phyloP scores from a whole-genome alignment of 2,329 filamentous ascomycete genomes.

The Aspergillus pseudotamarii region DNA sequence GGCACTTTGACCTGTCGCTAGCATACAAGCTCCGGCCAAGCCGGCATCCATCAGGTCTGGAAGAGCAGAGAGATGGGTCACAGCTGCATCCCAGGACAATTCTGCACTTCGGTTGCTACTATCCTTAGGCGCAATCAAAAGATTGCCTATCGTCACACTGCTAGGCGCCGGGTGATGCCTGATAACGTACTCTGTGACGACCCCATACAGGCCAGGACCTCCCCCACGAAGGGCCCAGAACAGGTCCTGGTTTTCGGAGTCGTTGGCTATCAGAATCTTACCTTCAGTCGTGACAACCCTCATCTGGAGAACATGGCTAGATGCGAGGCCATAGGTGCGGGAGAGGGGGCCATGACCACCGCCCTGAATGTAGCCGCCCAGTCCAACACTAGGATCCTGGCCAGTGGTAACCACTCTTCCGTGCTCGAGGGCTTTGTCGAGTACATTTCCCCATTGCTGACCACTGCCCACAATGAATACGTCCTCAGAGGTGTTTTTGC shows the following conservation, averaged over 20 bases:
- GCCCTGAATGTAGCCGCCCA: constrained; percentile 33
- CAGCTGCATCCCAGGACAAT: constrained; percentile 34
- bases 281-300: constrained; percentile 30
- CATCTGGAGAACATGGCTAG: constrained; percentile 30
- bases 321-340: constrained; percentile 26
- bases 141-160: constrained; percentile 19
- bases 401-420: constrained; percentile 52
- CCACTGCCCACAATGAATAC: constrained; percentile 22
- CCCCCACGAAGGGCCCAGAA: constrained; percentile 57
- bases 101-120: constrained; percentile 24
- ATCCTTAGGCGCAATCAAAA: constrained; percentile 14
- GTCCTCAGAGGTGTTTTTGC: constrained; percentile 13
- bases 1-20: neutral
- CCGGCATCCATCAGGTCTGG: constrained; percentile 26
- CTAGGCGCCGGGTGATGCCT: constrained; percentile 18
- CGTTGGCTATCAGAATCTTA: constrained; percentile 38
- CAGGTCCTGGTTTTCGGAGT: constrained; percentile 47
- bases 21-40: constrained; percentile 8
- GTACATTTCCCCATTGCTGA: constrained; percentile 19
- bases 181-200: constrained; percentile 24
- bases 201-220: constrained; percentile 36
- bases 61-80: constrained; percentile 21
- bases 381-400: constrained; percentile 58
- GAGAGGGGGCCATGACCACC: constrained; percentile 33
- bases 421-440: constrained; percentile 22